phyloP scores from a whole-genome alignment of 352 stramenopile species.

The Globisporangium echinulatum region DNA sequence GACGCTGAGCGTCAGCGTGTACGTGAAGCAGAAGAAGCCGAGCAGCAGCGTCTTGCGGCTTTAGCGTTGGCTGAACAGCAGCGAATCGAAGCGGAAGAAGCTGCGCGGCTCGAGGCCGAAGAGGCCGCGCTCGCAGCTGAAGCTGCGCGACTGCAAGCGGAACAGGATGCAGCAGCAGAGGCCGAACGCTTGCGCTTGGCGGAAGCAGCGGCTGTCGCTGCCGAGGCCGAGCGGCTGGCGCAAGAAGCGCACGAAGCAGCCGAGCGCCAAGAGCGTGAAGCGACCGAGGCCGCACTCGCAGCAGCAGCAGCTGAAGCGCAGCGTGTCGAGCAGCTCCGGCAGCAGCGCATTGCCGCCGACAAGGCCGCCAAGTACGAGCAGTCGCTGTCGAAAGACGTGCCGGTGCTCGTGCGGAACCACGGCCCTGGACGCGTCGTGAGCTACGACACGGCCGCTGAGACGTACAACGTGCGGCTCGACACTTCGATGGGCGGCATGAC shows the following conservation, averaged over 20 bases:
- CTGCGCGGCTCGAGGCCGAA: slow-evolving; percentile 11
- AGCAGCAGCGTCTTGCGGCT: slow-evolving; percentile 25
- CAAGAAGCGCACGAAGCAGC: slow-evolving; percentile 14
- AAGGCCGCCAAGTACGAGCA: slow-evolving; percentile 83
- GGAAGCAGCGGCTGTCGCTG: slow-evolving; percentile 3
- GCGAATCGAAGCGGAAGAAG: slow-evolving; percentile 25
- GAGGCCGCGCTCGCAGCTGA: slow-evolving; percentile 12
- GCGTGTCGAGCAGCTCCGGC: slow-evolving; percentile 34
- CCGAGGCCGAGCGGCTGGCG: slow-evolving; percentile 7
- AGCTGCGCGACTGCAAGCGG: slow-evolving; percentile 1
- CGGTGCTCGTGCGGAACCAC: slow-evolving; percentile 71
- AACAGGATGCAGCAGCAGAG: not conserved
- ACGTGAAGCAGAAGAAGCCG: slow-evolving; percentile 9
- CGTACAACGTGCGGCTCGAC: slow-evolving; percentile 68
- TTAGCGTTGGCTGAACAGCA: slow-evolving; percentile 24
- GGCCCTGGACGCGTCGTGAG: slow-evolving; percentile 62
- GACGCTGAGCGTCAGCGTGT: slow-evolving; percentile 1
- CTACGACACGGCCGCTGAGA: slow-evolving; percentile 78
- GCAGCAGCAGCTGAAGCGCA: slow-evolving; percentile 38
- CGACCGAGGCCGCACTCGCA: slow-evolving; percentile 36
- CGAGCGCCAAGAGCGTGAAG: slow-evolving; percentile 15
- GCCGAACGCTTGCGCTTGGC: slow-evolving; percentile 15
- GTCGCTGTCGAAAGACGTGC: slow-evolving; percentile 81
- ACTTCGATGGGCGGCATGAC: slow-evolving; percentile 54
- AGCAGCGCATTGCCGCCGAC: slow-evolving; percentile 49